Evolutionary conservation across 139 green algal genomes (phyloP).

Genomic region (Spirogloea muscicola): DNA sequence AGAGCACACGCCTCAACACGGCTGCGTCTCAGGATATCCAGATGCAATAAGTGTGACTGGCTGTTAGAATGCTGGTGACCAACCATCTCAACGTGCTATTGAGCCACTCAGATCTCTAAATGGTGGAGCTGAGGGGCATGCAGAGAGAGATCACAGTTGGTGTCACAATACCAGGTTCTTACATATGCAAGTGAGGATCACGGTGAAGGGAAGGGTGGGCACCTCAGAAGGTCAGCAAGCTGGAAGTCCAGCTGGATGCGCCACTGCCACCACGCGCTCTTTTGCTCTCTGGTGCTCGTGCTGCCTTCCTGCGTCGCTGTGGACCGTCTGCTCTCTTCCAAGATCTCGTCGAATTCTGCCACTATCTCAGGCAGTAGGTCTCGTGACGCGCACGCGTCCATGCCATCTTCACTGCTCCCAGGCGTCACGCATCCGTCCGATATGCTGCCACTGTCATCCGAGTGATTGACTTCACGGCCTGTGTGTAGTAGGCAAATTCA

Average conservation of each 20-base stretch:
- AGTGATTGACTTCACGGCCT: background rate
- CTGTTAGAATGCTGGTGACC: no score
- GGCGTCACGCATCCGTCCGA: background rate
- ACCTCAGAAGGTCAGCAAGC: slow-evolving; percentile 7
- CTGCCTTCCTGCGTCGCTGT: background rate
- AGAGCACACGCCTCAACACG: background rate
- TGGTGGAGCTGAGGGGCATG: background rate
- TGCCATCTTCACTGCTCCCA: background rate
- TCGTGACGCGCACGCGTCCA: background rate
- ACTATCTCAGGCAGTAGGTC: slow-evolving; percentile 4
- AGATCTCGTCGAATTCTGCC: slow-evolving; percentile 9
- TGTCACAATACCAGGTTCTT: background rate
- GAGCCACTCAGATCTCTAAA: background rate
- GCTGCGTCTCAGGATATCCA: slow-evolving; percentile 1
- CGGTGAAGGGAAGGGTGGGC: background rate
- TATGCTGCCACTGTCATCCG: background rate
- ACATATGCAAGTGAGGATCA: background rate
- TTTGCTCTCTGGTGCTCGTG: slow-evolving; percentile 13
- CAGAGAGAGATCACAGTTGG: background rate
- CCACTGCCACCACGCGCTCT: slow-evolving; percentile 33
- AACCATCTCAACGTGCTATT: no score
- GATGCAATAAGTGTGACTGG: no score
- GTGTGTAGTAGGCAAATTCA: background rate
- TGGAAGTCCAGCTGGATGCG: slow-evolving; percentile 13
- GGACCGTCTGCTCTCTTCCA: slow-evolving; percentile 27